phyloP scores from a whole-genome alignment of 129 eudicot genomes.

The Saussurea involucrata region DNA sequence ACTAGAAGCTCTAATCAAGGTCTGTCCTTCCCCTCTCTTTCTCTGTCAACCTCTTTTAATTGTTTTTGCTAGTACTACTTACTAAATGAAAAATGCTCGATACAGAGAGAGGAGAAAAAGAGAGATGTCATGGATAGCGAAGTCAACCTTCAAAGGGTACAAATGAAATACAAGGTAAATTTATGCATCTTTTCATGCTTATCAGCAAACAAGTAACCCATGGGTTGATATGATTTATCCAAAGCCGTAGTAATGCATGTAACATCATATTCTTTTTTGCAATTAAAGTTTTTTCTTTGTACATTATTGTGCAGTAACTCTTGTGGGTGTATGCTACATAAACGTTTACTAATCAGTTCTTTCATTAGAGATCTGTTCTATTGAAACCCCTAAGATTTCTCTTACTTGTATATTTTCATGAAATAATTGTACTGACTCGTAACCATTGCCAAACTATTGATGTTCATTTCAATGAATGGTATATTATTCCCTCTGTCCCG shows the following conservation, averaged over 20 bases:
- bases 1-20: slow-evolving; percentile 81
- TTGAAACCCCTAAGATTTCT: not conserved
- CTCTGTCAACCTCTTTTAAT: not conserved
- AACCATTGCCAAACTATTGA: not conserved
- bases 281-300: not conserved
- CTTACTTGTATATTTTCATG: not conserved
- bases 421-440: not conserved
- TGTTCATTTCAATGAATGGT: not conserved
- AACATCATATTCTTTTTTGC: not conserved
- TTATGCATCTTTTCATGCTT: not conserved
- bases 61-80: slow-evolving; percentile 1
- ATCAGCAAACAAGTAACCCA: not conserved
- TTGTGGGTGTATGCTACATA: not conserved
- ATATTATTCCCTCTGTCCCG: not conserved
- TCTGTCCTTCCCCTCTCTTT: slow-evolving; percentile 1
- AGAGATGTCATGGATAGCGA: slow-evolving; percentile 88
- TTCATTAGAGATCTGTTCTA: not conserved
- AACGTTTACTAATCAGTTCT: not conserved
- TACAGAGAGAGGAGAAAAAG: slow-evolving; percentile 95
- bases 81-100: not conserved
- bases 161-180: slow-evolving; percentile 76
- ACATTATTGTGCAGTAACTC: not conserved
- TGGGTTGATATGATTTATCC: not conserved
- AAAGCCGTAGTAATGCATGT: not conserved
- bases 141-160: slow-evolving; percentile 75